phyloP scores from a whole-genome alignment of 306 rosid genomes.

The Datisca glomerata region DNA sequence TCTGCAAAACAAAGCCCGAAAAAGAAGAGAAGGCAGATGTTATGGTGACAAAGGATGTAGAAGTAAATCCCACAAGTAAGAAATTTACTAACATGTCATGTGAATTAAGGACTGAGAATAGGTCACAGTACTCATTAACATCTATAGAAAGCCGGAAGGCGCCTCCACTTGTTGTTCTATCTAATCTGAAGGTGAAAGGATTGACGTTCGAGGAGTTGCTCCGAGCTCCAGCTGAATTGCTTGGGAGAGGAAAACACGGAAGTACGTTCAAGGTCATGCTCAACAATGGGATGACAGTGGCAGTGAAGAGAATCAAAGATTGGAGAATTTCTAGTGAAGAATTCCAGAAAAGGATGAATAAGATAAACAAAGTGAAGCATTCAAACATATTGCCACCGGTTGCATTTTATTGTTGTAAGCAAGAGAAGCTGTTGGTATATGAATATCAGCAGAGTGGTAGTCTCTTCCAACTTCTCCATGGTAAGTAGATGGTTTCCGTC shows the following conservation, averaged over 20 bases:
- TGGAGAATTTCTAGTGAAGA: constrained; percentile 42
- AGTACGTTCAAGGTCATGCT: constrained; percentile 63
- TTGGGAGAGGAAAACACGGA: constrained; percentile 58
- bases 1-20: constrained; percentile 8
- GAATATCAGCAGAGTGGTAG: constrained; percentile 59
- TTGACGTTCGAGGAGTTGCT: too few species aligned
- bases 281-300: constrained; percentile 33
- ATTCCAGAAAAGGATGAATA: constrained; percentile 37
- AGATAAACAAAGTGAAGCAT: constrained; percentile 36
- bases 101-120: constrained; percentile 19
- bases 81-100: constrained; percentile 21
- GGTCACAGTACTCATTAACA: constrained; percentile 37
- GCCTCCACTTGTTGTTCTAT: constrained; percentile 33
- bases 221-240: too few species aligned
- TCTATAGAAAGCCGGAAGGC: constrained; percentile 34
- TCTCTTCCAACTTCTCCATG: constrained; percentile 59
- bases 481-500: too few species aligned
- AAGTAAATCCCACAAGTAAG: constrained; percentile 12
- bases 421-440: constrained; percentile 72
- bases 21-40: constrained; percentile 10
- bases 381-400: constrained; percentile 32
- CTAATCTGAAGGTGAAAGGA: too few species aligned
- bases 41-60: constrained; percentile 10
- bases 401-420: constrained; percentile 67
- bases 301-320: constrained; percentile 65